Evolutionary conservation across 1,284 basidiomycete genomes (phyloP).

Genomic region (Cryptococcus hybrid): DNA sequence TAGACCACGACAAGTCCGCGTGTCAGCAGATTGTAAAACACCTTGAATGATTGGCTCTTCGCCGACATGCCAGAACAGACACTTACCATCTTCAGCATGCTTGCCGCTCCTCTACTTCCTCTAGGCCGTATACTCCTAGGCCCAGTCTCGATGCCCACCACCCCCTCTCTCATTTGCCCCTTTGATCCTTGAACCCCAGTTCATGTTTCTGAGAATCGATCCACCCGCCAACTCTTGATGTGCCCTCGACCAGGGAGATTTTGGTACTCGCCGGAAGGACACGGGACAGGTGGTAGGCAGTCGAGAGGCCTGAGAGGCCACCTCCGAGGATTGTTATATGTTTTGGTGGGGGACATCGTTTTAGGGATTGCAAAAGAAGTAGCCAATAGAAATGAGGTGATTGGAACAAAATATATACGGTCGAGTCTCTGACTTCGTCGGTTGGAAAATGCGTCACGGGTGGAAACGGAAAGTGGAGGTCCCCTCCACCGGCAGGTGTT

Average conservation of each 20-base stretch:
- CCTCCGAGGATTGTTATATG: conserved; percentile 46
- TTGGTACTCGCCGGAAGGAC: conserved; percentile 6
- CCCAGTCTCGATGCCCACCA: conserved; percentile 71
- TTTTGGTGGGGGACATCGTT: conserved; percentile 12
- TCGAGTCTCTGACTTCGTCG: too few relatives aligned
- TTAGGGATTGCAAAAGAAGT: neutral
- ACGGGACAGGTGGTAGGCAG: conserved; percentile 40
- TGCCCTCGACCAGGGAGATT: conserved; percentile 71
- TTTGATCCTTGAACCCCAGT: conserved; percentile 25
- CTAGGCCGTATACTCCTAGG: conserved; percentile 78
- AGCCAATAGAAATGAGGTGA: too few relatives aligned
- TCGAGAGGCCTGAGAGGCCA: conserved; percentile 45
- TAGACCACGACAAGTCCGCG: neutral
- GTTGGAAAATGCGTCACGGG: neutral
- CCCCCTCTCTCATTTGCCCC: conserved; percentile 33
- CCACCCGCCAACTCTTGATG: conserved; percentile 76
- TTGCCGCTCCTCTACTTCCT: conserved; percentile 56
- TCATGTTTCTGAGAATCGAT: conserved; percentile 62
- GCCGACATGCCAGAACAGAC: neutral
- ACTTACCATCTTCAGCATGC: conserved; percentile 73
- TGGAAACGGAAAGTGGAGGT: neutral
- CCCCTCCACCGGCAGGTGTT: too few relatives aligned
- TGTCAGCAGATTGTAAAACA: too few relatives aligned
- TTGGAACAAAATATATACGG: too few relatives aligned
- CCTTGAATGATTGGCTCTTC: too few relatives aligned